Percentiles rank a stretch among this genome's conserved stretches.
Conservation (phyloP, 495 filamentous ascomycete species). For the Pyrenula aspistea region DNA sequence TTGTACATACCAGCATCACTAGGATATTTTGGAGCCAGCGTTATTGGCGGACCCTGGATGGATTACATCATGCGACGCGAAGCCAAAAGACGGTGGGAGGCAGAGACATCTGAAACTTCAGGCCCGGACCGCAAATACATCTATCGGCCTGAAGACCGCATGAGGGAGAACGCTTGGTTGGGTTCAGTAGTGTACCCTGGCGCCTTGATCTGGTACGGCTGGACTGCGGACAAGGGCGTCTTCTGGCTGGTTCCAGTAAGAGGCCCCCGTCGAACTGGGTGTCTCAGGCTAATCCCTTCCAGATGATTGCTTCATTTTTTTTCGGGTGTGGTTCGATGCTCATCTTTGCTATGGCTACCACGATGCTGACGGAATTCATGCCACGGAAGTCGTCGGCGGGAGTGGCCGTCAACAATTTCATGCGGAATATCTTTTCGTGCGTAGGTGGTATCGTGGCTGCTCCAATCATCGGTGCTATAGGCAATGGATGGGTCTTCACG, state of each 20-base stretch:
- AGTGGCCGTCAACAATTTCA: constrained; percentile 66
- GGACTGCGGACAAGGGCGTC: constrained; percentile 44
- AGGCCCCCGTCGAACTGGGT: constrained; percentile 5
- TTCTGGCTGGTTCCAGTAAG: constrained; percentile 54
- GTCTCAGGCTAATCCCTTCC: constrained; percentile 26
- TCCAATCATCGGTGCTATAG: constrained; percentile 69
- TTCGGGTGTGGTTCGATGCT: constrained; percentile 87
- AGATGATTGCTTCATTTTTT: constrained; percentile 73
- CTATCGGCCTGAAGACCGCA: constrained; percentile 75
- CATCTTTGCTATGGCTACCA: constrained; percentile 66
- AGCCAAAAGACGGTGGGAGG: constrained; percentile 34
- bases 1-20: constrained; percentile 72
- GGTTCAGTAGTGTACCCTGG: constrained; percentile 64
- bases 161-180: constrained; percentile 82
- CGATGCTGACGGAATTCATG: constrained; percentile 88
- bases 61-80: constrained; percentile 82
- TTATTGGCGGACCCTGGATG: constrained; percentile 76
- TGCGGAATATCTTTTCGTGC: constrained; percentile 78
- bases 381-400: constrained; percentile 59
- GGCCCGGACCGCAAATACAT: constrained; percentile 48
- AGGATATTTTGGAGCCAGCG: constrained; percentile 63
- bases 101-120: not conserved
- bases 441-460: constrained; percentile 62
- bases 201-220: constrained; percentile 57
- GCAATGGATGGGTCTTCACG: constrained; percentile 84